Conservation (phyloP, 2,329 filamentous ascomycete species). For the Metarhizium rileyi region DNA sequence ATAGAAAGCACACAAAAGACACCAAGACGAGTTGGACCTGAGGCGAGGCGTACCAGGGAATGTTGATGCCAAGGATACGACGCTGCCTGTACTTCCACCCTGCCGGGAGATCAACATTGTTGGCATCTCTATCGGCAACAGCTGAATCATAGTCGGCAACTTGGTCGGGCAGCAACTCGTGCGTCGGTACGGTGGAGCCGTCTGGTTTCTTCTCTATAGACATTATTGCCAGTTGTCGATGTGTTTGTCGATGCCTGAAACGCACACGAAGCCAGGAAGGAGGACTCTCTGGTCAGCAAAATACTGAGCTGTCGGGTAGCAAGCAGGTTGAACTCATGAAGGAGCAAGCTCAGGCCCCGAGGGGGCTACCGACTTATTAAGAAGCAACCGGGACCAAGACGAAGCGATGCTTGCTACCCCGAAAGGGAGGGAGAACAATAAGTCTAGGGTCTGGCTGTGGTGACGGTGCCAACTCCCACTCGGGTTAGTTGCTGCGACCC, state of each 20-base stretch:
- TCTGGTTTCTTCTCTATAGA: slow-evolving; percentile 1
- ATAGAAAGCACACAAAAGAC: slow-evolving; percentile 44
- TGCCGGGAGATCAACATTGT: slow-evolving; percentile 22
- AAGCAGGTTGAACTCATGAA: too few relatives aligned
- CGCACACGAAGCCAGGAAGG: too few relatives aligned
- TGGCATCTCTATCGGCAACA: background rate
- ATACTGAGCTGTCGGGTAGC: too few relatives aligned
- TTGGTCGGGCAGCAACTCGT: background rate
- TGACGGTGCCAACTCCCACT: too few relatives aligned
- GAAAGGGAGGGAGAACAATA: too few relatives aligned
- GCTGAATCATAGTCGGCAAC: background rate
- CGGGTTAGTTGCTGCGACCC: too few relatives aligned
- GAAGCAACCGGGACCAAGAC: too few relatives aligned
- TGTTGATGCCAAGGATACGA: slow-evolving; percentile 38
- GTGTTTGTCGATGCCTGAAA: background rate
- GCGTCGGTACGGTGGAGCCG: background rate
- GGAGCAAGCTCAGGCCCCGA: too few relatives aligned
- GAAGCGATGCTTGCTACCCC: too few relatives aligned
- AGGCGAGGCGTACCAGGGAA: slow-evolving; percentile 64
- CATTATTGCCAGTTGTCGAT: background rate
- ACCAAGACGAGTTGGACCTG: slow-evolving; percentile 62
- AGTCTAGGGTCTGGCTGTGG: too few relatives aligned
- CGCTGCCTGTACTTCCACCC: slow-evolving; percentile 51
- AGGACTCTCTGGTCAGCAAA: too few relatives aligned
- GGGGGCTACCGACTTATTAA: too few relatives aligned